phyloP scores from a whole-genome alignment of 495 filamentous ascomycete species.

The Podospora bellae-mahoneyi region DNA sequence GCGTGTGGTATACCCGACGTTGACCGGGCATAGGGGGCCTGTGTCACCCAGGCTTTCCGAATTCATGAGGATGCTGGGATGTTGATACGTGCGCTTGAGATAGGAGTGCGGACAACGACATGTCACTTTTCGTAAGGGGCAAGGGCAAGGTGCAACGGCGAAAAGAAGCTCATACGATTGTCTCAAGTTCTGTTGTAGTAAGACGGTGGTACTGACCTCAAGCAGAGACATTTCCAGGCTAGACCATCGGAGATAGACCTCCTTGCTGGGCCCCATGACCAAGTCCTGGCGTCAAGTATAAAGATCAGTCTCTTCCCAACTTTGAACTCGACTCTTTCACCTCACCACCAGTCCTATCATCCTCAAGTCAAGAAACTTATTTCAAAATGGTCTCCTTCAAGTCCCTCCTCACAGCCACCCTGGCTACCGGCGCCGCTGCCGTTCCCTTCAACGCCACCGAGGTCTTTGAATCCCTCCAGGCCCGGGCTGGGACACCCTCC shows the following conservation, averaged over 20 bases:
- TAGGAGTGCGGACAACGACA: neutral
- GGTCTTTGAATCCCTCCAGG: slow-evolving; percentile 32
- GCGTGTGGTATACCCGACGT: neutral
- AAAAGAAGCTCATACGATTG: neutral
- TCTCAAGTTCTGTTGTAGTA: neutral
- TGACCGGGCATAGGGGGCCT: neutral
- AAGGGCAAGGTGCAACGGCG: neutral
- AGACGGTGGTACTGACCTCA: neutral
- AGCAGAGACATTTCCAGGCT: neutral
- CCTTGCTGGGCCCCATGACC: neutral
- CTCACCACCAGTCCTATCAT: slow-evolving; percentile 9
- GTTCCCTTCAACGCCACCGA: slow-evolving; percentile 20
- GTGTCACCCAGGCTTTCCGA: neutral
- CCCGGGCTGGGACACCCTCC: slow-evolving; percentile 26
- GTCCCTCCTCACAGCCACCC: slow-evolving; percentile 17
- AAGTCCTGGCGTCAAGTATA: neutral
- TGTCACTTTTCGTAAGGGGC: neutral
- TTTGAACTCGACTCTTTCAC: neutral
- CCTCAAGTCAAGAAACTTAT: neutral
- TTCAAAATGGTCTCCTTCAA: slow-evolving; percentile 25
- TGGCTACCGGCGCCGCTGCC: slow-evolving; percentile 16
- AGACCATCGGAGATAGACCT: neutral
- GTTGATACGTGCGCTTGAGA: neutral
- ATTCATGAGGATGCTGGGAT: neutral
- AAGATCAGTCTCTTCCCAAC: neutral